Conservation (phyloP, 192 early-diverging fungal species). For the Gonapodya prolifera region DNA sequence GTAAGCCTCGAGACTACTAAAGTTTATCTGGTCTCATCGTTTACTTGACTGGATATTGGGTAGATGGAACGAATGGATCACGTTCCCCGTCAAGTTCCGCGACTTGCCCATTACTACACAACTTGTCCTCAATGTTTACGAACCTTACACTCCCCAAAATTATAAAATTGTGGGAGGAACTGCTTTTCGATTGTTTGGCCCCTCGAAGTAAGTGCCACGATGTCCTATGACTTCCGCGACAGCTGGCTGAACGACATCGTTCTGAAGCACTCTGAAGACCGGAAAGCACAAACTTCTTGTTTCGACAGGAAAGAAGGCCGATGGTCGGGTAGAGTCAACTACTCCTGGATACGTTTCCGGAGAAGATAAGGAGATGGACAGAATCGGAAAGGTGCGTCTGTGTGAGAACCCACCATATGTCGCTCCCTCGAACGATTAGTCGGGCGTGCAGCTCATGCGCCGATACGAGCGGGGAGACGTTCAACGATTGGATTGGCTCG, state of each 20-base stretch:
- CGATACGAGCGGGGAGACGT: slow-evolving; percentile 84
- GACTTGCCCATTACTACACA: slow-evolving; percentile 65
- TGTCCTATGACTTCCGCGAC: slow-evolving; percentile 9
- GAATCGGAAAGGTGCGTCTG: slow-evolving; percentile 61
- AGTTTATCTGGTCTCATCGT: background rate
- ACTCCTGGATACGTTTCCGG: slow-evolving; percentile 37
- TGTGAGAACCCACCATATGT: background rate
- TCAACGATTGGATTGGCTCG: slow-evolving; percentile 78
- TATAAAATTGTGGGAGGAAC: slow-evolving; percentile 61
- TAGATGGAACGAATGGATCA: slow-evolving; percentile 91
- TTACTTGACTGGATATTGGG: background rate
- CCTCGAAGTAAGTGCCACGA: slow-evolving; percentile 48
- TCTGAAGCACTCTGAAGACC: slow-evolving; percentile 59
- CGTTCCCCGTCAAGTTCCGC: slow-evolving; percentile 72
- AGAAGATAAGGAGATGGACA: slow-evolving; percentile 59
- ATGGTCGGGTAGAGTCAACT: slow-evolving; percentile 35
- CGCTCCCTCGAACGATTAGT: background rate
- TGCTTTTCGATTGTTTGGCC: slow-evolving; percentile 68
- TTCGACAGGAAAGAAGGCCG: slow-evolving; percentile 55
- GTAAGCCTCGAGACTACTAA: slow-evolving; percentile 17
- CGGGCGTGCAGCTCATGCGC: slow-evolving; percentile 40
- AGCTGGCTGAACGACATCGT: background rate
- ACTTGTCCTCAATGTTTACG: slow-evolving; percentile 68
- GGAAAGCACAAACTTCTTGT: slow-evolving; percentile 67
- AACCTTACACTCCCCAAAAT: slow-evolving; percentile 59